Evolutionary conservation across 2,329 filamentous ascomycete species (phyloP).

Genomic region (Colletotrichum theobromicola): DNA sequence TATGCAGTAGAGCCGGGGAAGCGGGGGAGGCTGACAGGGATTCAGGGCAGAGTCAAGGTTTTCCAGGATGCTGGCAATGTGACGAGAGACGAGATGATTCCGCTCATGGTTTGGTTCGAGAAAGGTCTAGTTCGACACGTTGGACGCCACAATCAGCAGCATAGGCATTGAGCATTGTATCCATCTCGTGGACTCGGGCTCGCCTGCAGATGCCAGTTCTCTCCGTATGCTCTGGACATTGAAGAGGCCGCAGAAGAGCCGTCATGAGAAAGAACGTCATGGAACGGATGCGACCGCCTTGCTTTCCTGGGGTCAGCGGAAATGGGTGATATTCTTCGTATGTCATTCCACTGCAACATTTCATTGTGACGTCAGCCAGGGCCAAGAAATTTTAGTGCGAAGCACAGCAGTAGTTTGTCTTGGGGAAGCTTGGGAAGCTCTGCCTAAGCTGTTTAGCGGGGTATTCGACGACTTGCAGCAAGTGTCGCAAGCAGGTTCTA

Average conservation of each 20-base stretch:
- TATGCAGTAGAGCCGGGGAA: neutral
- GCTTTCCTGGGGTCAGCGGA: neutral
- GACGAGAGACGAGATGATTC: neutral
- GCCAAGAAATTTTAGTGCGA: neutral
- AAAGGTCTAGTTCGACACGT: neutral
- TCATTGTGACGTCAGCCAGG: constrained; percentile 12
- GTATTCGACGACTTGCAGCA: neutral
- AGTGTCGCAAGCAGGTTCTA: neutral
- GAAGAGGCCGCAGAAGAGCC: neutral
- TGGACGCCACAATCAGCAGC: constrained; percentile 14
- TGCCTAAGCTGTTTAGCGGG: neutral
- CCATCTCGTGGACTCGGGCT: neutral
- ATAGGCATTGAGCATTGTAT: neutral
- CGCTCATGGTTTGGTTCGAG: neutral
- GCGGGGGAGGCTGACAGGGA: neutral
- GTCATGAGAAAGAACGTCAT: neutral
- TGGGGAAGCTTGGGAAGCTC: neutral
- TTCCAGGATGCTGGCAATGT: neutral
- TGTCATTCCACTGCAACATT: constrained; percentile 6
- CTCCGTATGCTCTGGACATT: neutral
- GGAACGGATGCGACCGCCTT: neutral
- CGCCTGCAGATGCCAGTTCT: neutral
- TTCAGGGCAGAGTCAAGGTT: neutral
- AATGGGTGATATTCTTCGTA: constrained; percentile 7
- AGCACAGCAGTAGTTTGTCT: neutral